These are phyloP conservation scores for Spathaspora passalidarum DNA, from an alignment of 805 yeast species.

Conservation along the genomic window DNA sequence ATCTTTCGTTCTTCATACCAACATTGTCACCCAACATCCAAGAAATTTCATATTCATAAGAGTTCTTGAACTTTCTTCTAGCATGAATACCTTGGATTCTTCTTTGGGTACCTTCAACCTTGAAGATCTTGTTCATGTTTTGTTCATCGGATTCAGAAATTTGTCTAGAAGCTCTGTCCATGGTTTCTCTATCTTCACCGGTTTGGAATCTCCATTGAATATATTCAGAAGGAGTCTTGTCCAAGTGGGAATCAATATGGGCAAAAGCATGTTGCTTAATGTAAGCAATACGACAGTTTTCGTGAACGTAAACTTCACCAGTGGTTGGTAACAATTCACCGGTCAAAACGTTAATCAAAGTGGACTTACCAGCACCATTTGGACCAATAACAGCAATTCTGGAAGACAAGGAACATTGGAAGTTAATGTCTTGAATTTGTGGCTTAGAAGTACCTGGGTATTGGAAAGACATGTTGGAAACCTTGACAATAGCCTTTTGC, in stretches of 20 bases:
- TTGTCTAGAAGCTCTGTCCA: conserved; percentile 99
- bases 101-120: conserved; percentile 98
- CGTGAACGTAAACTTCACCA: conserved; percentile 99
- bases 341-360: conserved; percentile 96
- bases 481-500: conserved; percentile 99
- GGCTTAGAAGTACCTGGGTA: conserved; percentile 98
- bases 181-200: conserved; percentile 99
- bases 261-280: conserved; percentile 99
- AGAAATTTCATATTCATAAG: conserved; percentile 99
- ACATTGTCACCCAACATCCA: conserved; percentile 97
- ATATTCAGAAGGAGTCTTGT: conserved; percentile 99
- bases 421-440: conserved; percentile 84
- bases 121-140: conserved; percentile 99
- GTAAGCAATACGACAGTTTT: conserved; percentile 99
- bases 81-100: conserved; percentile 91
- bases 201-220: conserved; percentile 99
- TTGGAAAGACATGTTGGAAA: conserved; percentile 96
- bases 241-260: conserved; percentile 97
- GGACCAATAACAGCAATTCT: conserved; percentile 99
- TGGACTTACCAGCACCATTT: conserved; percentile 99
- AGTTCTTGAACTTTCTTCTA: conserved; percentile 99
- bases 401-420: conserved; percentile 99
- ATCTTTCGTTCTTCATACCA: conserved; percentile 98
- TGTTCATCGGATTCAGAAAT: conserved; percentile 95
- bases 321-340: conserved; percentile 98